Evolutionary conservation across 805 yeast genomes (phyloP).

Genomic region (Sungouiella thailandica): DNA sequence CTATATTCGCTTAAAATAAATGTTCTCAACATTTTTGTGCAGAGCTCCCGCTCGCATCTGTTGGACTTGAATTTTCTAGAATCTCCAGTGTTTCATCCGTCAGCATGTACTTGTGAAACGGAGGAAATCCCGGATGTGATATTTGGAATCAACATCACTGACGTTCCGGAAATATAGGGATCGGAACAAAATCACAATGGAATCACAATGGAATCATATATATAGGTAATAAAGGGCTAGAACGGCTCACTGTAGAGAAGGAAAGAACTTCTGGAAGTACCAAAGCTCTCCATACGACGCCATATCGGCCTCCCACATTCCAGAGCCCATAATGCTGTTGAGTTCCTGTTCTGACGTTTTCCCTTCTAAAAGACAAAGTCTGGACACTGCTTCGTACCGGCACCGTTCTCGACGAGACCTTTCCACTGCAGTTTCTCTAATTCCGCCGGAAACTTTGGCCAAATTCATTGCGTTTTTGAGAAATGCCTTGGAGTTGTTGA

Average conservation of each 20-base stretch:
- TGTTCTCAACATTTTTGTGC: constrained; percentile 30
- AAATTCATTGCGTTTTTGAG: constrained; percentile 42
- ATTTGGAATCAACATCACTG: constrained; percentile 27
- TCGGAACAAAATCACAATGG: background rate
- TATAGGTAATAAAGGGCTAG: constrained; percentile 1
- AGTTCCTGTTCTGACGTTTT: constrained; percentile 25
- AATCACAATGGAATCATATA: background rate
- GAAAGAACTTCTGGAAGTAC: constrained; percentile 14
- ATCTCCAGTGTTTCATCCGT: constrained; percentile 18
- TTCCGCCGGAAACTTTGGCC: constrained; percentile 46
- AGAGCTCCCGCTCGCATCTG: constrained; percentile 28
- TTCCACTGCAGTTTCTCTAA: constrained; percentile 43
- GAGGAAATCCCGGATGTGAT: constrained; percentile 22
- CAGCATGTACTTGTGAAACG: constrained; percentile 21
- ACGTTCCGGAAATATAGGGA: constrained; percentile 16
- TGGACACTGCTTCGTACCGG: constrained; percentile 39
- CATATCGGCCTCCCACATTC: constrained; percentile 27
- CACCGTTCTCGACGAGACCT: constrained; percentile 38
- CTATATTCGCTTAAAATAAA: constrained; percentile 35
- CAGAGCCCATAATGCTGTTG: constrained; percentile 27
- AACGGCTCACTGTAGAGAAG: background rate
- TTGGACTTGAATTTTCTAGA: constrained; percentile 28
- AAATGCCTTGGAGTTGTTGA: constrained; percentile 37
- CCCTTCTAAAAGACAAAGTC: constrained; percentile 36
- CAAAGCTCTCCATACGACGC: constrained; percentile 21